phyloP scores from a whole-genome alignment of 192 early-diverging fungal species.

The Coemansia sp. region DNA sequence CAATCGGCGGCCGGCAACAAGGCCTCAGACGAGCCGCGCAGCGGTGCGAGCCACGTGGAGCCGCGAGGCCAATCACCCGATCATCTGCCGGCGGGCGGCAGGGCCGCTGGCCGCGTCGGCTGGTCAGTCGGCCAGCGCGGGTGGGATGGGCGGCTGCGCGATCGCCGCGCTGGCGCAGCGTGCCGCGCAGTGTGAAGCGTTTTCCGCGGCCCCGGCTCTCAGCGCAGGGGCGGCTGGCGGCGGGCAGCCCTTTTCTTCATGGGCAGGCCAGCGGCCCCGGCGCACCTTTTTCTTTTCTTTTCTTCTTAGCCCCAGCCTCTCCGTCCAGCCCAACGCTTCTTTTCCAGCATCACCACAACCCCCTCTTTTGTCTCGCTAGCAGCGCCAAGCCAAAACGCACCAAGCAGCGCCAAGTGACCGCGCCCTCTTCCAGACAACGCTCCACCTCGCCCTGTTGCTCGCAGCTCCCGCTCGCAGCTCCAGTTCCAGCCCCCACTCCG shows the following conservation, averaged over 20 bases:
- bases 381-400: background rate
- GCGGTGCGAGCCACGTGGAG: constrained; percentile 11
- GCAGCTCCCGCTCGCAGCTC: too few species aligned
- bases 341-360: background rate
- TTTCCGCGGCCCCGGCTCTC: background rate
- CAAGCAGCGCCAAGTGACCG: background rate
- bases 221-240: constrained; percentile 1
- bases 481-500: background rate
- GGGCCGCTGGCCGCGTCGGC: background rate
- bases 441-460: too few species aligned
- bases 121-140: constrained; percentile 8
- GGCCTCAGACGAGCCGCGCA: background rate
- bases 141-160: constrained; percentile 8
- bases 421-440: background rate
- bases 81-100: constrained; percentile 11
- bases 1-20: background rate
- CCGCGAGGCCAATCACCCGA: constrained; percentile 20
- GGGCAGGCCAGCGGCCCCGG: background rate
- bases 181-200: constrained; percentile 4
- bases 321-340: background rate
- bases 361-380: too few species aligned
- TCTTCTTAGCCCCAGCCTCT: background rate
- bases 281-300: background rate
- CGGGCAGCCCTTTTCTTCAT: background rate
- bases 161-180: constrained; percentile 11